These are phyloP conservation scores for Oxyria digyna DNA, from an alignment of 148 eudicot species.

Conservation along the genomic window DNA sequence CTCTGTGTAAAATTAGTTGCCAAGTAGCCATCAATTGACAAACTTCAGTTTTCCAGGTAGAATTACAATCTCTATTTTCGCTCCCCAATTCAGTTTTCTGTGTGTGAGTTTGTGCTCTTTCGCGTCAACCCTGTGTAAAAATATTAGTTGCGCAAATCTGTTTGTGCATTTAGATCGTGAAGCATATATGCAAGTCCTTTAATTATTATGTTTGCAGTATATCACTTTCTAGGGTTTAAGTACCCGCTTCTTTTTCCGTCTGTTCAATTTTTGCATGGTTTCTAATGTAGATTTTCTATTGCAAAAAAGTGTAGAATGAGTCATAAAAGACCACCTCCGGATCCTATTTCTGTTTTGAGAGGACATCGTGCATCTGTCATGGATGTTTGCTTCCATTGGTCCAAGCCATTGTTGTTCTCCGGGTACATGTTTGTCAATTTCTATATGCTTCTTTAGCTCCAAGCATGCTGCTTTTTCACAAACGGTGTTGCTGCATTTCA, in stretches of 20 bases:
- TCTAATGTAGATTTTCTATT: neutral
- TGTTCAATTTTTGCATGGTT: neutral
- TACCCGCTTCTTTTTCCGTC: too few relatives aligned
- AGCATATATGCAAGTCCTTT: neutral
- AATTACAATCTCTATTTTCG: too few relatives aligned
- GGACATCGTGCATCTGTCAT: constrained; percentile 95
- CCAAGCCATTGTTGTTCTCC: constrained; percentile 48
- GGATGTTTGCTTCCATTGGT: constrained; percentile 70
- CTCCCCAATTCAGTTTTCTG: too few relatives aligned
- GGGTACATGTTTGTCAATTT: constrained; percentile 31
- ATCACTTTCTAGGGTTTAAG: neutral
- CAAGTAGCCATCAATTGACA: too few relatives aligned
- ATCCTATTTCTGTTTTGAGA: constrained; percentile 70
- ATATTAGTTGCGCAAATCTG: too few relatives aligned
- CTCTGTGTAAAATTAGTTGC: too few relatives aligned
- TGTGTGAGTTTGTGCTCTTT: too few relatives aligned
- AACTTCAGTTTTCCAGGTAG: too few relatives aligned
- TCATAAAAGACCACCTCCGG: constrained; percentile 73
- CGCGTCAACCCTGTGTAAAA: too few relatives aligned
- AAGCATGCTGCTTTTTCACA: neutral
- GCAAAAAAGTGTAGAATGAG: constrained; percentile 31
- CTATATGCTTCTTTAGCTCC: constrained; percentile 3
- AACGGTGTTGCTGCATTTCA: constrained; percentile 18
- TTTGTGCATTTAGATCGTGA: neutral
- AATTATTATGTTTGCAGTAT: neutral